A percentile compares a stretch with the other conserved stretches of the same genome.
These are phyloP conservation scores for Periconia digitata DNA, from an alignment of 2,329 filamentous ascomycete genomes.

Conservation along the genomic window DNA sequence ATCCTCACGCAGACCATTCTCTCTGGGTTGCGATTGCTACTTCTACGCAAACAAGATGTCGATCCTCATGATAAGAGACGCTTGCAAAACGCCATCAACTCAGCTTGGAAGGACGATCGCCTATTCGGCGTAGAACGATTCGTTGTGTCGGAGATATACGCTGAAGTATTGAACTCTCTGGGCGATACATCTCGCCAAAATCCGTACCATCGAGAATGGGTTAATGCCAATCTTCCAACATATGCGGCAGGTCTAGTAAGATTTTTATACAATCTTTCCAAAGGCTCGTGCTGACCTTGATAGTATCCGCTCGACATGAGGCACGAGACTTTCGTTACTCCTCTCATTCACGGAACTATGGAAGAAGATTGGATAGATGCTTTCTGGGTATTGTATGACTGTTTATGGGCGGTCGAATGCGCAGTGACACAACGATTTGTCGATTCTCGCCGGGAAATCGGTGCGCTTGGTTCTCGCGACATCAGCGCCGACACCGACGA, in stretches of 20 bases:
- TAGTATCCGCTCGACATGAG: conserved; percentile 39
- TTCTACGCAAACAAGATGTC: conserved; percentile 32
- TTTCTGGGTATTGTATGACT: conserved; percentile 38
- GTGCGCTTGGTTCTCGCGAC: conserved; percentile 9
- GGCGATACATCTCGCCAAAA: conserved; percentile 15
- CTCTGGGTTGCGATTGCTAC: conserved; percentile 38
- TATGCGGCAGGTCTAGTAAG: conserved; percentile 34
- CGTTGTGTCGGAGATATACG: conserved; percentile 34
- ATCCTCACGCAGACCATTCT: conserved; percentile 30
- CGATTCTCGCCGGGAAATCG: conserved; percentile 28
- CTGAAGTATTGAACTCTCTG: conserved; percentile 29
- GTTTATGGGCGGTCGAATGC: conserved; percentile 38
- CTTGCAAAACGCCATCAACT: conserved; percentile 33
- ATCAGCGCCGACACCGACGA: conserved; percentile 21
- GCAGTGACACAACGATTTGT: conserved; percentile 39
- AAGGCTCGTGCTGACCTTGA: conserved; percentile 8
- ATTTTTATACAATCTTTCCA: background rate
- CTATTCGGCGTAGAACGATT: conserved; percentile 35
- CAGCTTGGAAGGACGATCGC: conserved; percentile 37
- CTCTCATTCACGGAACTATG: conserved; percentile 23
- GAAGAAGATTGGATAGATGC: conserved; percentile 35
- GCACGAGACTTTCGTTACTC: conserved; percentile 26
- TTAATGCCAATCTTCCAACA: conserved; percentile 26
- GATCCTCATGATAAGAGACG: conserved; percentile 27
- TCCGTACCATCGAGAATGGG: conserved; percentile 20